A percentile compares a stretch with the other conserved stretches of the same genome.
Conservation (phyloP, 2,329 filamentous ascomycete genomes). For the Calonectria ilicicola region DNA sequence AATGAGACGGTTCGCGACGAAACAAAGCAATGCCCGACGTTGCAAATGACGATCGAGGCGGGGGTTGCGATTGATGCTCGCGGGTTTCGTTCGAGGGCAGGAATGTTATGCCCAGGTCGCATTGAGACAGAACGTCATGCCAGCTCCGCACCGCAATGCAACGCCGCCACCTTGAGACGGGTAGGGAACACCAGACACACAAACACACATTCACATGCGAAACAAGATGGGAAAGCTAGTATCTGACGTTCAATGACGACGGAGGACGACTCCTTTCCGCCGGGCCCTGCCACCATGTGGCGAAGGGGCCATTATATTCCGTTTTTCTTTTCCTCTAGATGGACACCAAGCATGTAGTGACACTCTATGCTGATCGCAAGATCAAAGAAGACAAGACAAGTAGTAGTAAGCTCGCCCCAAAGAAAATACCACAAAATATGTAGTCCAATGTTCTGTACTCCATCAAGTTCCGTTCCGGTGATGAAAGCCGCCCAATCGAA, state of each 20-base stretch:
- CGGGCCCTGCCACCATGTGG: constrained; percentile 9
- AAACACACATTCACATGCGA: not conserved
- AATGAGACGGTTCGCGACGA: not conserved
- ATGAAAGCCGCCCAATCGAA: constrained; percentile 25
- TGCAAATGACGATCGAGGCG: not conserved
- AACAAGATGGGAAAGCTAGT: not conserved
- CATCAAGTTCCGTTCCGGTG: constrained; percentile 35
- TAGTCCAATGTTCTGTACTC: constrained; percentile 39
- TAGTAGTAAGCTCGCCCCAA: not conserved
- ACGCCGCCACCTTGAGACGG: not conserved
- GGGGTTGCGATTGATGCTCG: not conserved
- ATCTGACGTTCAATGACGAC: not conserved
- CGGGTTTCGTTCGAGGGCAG: not conserved
- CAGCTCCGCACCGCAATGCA: not conserved
- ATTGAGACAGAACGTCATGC: constrained; percentile 10
- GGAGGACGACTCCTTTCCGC: constrained; percentile 1
- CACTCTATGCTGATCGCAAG: constrained; percentile 11
- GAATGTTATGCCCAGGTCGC: not conserved
- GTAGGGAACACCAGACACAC: not conserved
- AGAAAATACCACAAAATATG: constrained; percentile 15
- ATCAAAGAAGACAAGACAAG: constrained; percentile 4
- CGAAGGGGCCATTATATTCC: constrained; percentile 17
- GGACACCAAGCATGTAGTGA: constrained; percentile 12
- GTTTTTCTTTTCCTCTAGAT: constrained; percentile 22
- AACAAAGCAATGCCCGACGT: not conserved